Conservation (phyloP, 208 protist genomes). For the Phytomonas serpens region DNA sequence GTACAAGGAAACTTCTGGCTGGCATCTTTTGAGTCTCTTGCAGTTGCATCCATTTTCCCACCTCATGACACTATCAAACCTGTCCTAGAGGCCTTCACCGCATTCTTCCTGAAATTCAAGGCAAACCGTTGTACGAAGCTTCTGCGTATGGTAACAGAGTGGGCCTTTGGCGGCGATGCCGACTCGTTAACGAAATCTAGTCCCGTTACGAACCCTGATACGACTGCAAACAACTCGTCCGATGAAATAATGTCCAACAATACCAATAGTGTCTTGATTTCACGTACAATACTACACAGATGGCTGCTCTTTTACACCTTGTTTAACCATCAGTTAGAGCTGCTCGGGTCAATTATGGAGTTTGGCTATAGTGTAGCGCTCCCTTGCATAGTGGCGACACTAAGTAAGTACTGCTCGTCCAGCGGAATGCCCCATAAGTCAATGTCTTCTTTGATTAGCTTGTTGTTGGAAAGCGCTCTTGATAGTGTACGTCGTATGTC, state of each 20-base stretch:
- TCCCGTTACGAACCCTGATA: conserved; percentile 7
- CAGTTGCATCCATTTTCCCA: conserved; percentile 40
- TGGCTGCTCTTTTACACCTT: conserved; percentile 79
- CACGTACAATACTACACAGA: conserved; percentile 52
- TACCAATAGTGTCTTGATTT: conserved; percentile 16
- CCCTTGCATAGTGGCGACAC: conserved; percentile 49
- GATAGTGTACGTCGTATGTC: conserved; percentile 63
- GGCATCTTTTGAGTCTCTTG: conserved; percentile 63
- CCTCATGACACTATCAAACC: conserved; percentile 56
- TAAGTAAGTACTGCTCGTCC: conserved; percentile 50
- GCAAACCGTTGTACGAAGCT: conserved; percentile 61
- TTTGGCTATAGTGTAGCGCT: conserved; percentile 64
- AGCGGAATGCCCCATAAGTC: conserved; percentile 19
- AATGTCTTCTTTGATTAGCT: conserved; percentile 37
- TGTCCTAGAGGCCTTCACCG: conserved; percentile 67
- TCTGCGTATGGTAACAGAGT: conserved; percentile 56
- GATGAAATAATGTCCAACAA: conserved; percentile 14
- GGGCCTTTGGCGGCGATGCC: conserved; percentile 53
- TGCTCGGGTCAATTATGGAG: conserved; percentile 68
- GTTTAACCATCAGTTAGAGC: conserved; percentile 66
- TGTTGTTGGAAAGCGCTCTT: conserved; percentile 61
- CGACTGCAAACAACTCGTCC: conserved; percentile 16
- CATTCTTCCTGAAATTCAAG: conserved; percentile 88
- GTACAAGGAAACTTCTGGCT: conserved; percentile 77
- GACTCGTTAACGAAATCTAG: conserved; percentile 11